A percentile compares a stretch with the other conserved stretches of the same genome.
Conservation (phyloP, 176 grass and related monocot species). For the Triticum monococcum region DNA sequence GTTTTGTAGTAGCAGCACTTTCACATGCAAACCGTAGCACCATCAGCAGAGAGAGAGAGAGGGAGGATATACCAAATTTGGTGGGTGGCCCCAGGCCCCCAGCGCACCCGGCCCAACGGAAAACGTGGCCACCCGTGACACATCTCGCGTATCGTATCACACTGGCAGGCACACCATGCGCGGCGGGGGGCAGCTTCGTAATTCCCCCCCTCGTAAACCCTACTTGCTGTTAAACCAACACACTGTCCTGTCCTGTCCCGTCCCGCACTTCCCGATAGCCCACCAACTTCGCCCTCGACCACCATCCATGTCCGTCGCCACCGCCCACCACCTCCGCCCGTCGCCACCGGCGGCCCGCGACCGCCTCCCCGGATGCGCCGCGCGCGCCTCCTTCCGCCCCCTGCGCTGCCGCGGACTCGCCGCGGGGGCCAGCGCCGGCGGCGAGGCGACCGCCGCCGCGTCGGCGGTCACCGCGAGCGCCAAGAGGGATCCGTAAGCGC, state of each 20-base stretch:
- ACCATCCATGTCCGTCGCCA: slow-evolving; percentile 32
- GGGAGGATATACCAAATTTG: no score
- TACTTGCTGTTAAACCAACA: not conserved
- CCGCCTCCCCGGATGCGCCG: not conserved
- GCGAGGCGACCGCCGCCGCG: slow-evolving; percentile 23
- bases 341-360: not conserved
- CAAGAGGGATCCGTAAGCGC: slow-evolving; percentile 39
- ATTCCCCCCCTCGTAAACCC: slow-evolving; percentile 23
- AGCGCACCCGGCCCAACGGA: not conserved
- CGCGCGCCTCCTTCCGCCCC: not conserved
- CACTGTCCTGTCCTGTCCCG: not conserved
- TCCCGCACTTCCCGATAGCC: not conserved
- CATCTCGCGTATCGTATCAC: not conserved
- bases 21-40: no score
- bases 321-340: slow-evolving; percentile 33
- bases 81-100: no score
- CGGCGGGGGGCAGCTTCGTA: not conserved
- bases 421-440: not conserved
- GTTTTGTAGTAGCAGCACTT: no score
- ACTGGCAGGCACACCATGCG: not conserved
- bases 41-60: no score
- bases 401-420: not conserved
- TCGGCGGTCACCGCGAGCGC: not conserved
- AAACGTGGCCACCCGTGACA: not conserved
- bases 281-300: not conserved